Base-by-base conservation (phyloP, 2,329 filamentous ascomycete species). In the Sphaerostilbella broomeana region DNA sequence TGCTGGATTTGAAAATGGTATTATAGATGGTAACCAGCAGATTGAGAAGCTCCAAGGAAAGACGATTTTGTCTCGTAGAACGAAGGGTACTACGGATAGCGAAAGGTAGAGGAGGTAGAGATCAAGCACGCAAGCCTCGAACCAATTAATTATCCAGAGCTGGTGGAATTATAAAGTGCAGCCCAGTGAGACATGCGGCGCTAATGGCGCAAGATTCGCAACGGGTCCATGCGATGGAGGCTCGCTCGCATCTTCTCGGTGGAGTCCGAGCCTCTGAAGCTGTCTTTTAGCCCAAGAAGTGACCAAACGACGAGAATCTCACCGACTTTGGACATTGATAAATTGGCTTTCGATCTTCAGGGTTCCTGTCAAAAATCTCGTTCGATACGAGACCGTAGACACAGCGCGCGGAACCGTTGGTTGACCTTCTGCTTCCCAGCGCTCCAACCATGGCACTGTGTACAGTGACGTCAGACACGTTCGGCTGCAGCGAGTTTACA, bases 271-370 rank as follows among this genome's bases (percentile, higher is more conserved):
- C 22, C 22, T 12, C 7, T 7, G 22, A 25, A 25, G 20, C 10
- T 31, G 28, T 33, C 5, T 27, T 13, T 12, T n/a, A 17, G 30
- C n/a, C n/a, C 20, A 20, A 33, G 28, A 34, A 31, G 15, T 2
- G 17, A 11, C 18, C 20, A 20, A 21, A 16, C 27, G 30, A 30
- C 12, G 31, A 38, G 16, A 21, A 17, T 28, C 31, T 40, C 19
- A 29, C 30, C 25, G 25, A 15, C 18, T 9, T 34, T n/a, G 21
- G 4, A 24, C 31, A 40, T 27, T 29, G 7, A 7, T 12, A 15
- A 22, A n/a, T n/a, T n/a, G n/a, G n/a, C n/a, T n/a, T n/a, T 29
- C 31, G 31, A 40, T 35, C 30, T 30, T 40, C 25, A 40, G 38
- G 38, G 31, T 16, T 35, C 30, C 30, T 35, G 19, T 40, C 38